Percentiles rank a stretch among this genome's conserved stretches.
Evolutionary conservation across 2,329 filamentous ascomycete species (phyloP).

Genomic region (Penicillium paneum): DNA sequence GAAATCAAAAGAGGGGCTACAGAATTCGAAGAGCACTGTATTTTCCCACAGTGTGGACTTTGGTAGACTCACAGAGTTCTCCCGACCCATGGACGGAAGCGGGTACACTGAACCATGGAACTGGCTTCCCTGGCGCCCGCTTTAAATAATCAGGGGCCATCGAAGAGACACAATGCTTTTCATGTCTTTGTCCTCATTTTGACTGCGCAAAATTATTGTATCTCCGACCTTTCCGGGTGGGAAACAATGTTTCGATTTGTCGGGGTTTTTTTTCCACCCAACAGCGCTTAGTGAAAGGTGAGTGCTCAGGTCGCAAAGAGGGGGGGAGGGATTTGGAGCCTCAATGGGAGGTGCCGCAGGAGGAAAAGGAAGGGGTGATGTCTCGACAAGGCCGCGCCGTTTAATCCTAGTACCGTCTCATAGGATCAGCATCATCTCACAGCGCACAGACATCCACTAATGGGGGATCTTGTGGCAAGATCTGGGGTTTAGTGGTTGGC

Average conservation of each 20-base stretch:
- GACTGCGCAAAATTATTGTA: slow-evolving; percentile 1
- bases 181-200: not conserved
- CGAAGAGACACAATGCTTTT: not conserved
- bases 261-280: slow-evolving; percentile 8
- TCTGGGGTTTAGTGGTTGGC: slow-evolving; percentile 18
- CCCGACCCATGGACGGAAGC: slow-evolving; percentile 37
- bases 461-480: slow-evolving; percentile 16
- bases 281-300: slow-evolving; percentile 21
- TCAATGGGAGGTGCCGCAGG: slow-evolving; percentile 12
- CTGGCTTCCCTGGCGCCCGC: slow-evolving; percentile 22
- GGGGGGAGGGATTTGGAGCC: not conserved
- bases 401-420: slow-evolving; percentile 12
- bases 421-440: slow-evolving; percentile 20
- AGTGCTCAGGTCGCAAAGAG: slow-evolving; percentile 2
- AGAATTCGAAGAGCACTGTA: slow-evolving; percentile 8
- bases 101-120: slow-evolving; percentile 33
- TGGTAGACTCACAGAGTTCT: slow-evolving; percentile 30
- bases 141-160: slow-evolving; percentile 25
- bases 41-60: slow-evolving; percentile 14
- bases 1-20: slow-evolving; percentile 7
- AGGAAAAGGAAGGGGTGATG: slow-evolving; percentile 19
- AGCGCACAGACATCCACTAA: slow-evolving; percentile 23
- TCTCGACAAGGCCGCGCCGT: slow-evolving; percentile 21
- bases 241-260: not conserved
- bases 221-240: not conserved